Conservation (phyloP, 1,284 basidiomycete species). For the Microbotryum lychnidis-dioicae region DNA sequence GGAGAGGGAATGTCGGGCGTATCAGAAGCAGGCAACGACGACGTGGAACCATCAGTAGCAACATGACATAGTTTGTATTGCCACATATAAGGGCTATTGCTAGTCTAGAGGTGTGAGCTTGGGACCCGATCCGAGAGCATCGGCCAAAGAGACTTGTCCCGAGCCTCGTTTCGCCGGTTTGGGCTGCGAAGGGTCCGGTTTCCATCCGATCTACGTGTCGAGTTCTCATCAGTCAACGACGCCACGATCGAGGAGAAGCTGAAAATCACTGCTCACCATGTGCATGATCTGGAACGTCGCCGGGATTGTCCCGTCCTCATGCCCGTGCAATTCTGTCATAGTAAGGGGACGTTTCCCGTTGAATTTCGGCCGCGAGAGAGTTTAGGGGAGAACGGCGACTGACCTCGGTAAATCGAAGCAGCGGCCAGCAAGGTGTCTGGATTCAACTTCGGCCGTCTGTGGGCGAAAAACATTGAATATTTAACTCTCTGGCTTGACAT, state of each 20-base stretch:
- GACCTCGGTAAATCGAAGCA: conserved; percentile 85
- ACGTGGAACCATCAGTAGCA: too few species aligned
- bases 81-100: too few species aligned
- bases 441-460: conserved; percentile 59
- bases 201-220: conserved; percentile 84
- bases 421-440: conserved; percentile 86
- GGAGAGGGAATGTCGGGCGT: background rate
- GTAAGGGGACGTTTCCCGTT: background rate
- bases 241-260: background rate
- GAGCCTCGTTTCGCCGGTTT: conserved; percentile 79
- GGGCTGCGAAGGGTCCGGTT: conserved; percentile 73
- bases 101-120: background rate
- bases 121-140: conserved; percentile 41
- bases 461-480: background rate
- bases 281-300: conserved; percentile 96
- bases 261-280: conserved; percentile 53
- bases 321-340: conserved; percentile 66
- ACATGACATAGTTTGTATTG: too few species aligned
- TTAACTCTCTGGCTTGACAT: background rate
- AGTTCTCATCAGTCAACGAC: background rate
- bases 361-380: background rate
- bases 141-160: conserved; percentile 69
- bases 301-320: conserved; percentile 71
- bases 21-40: background rate
- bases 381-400: conserved; percentile 8